phyloP scores from a whole-genome alignment of 2,329 filamentous ascomycete genomes.

The Fusarium sublunatum region DNA sequence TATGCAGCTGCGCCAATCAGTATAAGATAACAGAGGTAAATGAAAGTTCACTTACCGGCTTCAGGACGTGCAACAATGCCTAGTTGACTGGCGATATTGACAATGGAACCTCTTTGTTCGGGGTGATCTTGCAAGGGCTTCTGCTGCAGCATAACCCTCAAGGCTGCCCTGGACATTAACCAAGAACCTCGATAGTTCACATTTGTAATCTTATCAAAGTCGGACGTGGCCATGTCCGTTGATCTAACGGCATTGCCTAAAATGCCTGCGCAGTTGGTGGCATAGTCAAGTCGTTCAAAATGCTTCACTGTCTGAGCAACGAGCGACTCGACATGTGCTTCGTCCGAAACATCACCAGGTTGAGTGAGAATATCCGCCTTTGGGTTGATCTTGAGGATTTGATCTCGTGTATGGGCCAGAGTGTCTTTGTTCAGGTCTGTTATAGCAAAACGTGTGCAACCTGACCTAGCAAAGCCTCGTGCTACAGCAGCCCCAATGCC shows the following conservation, averaged over 20 bases:
- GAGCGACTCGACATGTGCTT: too few relatives aligned
- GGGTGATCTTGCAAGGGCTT: constrained; percentile 54
- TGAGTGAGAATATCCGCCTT: too few relatives aligned
- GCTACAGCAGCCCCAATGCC: too few relatives aligned
- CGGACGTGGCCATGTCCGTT: constrained; percentile 5
- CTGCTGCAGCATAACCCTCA: constrained; percentile 60
- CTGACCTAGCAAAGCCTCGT: too few relatives aligned
- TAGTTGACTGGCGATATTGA: constrained; percentile 65
- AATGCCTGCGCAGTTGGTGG: background rate
- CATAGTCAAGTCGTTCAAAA: too few relatives aligned
- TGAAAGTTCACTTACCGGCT: constrained; percentile 44
- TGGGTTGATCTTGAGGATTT: too few relatives aligned
- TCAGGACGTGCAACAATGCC: constrained; percentile 60
- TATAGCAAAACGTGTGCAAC: too few relatives aligned
- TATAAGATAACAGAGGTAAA: too few relatives aligned
- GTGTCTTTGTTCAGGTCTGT: too few relatives aligned
- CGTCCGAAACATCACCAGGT: too few relatives aligned
- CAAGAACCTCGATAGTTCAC: constrained; percentile 66
- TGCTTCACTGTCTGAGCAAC: too few relatives aligned
- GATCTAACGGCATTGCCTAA: constrained; percentile 22
- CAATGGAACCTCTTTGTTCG: constrained; percentile 55
- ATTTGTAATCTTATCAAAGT: constrained; percentile 64
- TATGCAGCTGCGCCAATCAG: constrained; percentile 58
- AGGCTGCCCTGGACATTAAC: constrained; percentile 58
- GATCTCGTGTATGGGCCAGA: too few relatives aligned